Base-by-base conservation (phyloP, 2,329 filamentous ascomycete genomes). In the Penicillium sp. region DNA sequence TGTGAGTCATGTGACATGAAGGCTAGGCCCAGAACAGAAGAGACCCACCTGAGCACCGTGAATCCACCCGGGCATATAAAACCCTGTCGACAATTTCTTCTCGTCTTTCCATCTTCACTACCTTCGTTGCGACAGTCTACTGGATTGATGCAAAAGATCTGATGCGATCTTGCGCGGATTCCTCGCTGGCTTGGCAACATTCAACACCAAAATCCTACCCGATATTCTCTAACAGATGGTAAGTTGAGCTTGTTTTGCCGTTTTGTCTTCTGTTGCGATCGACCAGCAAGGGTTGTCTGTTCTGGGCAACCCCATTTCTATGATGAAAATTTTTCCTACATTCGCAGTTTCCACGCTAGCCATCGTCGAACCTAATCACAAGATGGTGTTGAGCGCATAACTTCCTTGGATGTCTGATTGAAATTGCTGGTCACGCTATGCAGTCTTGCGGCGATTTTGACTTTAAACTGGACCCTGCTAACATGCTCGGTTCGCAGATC, bases 301-400 rank as follows among this genome's bases (percentile, higher is more conserved):
- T 5, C 57, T 56, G 41, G 48, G 25, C 27, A 26, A 40, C 50
- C 51, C 50, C 50, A 50, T 53, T 65, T 53, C 54, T 60, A 69
- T 68, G 67, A 70, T 70, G 67, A 69, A 69, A 70, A 66, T 34
- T 51, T 58, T 62, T 68, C 65, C 66, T 65, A 69, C 66, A 69
- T 70, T 70, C 67, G 67, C 65, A 67, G 65, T 66, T 67, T 67
- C 62, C 65, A 67, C 65, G 64, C 63, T 65, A 66, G 65, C 52
- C 62, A 60, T 66, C 62, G 63, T 48, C 43, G 60, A 66, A 66
- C 64, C 64, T 58, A 64, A 62, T 54, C 43, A 7, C 53, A 53
- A 63, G 64, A 62, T 60, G 60, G 57, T 61, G 49, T 48, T 67
- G 65, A 58, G 63, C 64, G 65, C 58, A 61, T 56, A 58, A 61